These are phyloP conservation scores for Fraxinus angustifolia DNA, from an alignment of 305 asterid genomes.

Conservation along the genomic window DNA sequence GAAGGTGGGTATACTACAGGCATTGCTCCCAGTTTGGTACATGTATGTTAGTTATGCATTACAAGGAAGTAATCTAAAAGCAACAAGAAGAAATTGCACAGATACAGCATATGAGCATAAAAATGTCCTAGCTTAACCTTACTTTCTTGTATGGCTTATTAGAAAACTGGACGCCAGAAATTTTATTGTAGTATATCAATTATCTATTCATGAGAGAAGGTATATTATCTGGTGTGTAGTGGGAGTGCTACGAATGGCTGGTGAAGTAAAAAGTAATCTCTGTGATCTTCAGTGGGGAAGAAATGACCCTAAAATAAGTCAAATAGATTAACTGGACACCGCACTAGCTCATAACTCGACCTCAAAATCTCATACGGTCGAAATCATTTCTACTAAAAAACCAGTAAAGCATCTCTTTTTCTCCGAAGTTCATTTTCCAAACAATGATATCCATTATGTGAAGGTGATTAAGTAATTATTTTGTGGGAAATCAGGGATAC, in stretches of 20 bases:
- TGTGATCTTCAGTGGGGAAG: background rate
- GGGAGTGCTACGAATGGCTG: background rate
- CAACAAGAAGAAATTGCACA: background rate
- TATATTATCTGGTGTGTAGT: background rate
- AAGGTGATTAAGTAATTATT: background rate
- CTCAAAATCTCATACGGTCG: background rate
- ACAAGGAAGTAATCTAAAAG: background rate
- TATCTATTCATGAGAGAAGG: background rate
- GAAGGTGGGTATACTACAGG: background rate
- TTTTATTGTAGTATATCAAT: background rate
- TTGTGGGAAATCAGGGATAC: background rate
- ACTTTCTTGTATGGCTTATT: background rate
- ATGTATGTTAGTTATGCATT: background rate
- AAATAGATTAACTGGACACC: background rate
- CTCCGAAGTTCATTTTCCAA: background rate
- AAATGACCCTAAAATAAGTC: background rate
- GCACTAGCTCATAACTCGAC: background rate
- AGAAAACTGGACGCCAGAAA: background rate
- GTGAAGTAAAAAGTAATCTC: background rate
- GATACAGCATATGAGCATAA: background rate
- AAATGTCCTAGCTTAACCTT: background rate
- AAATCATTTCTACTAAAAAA: background rate
- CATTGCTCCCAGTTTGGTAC: background rate
- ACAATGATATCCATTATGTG: background rate
- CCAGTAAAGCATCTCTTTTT: background rate